Evolutionary conservation across 2,329 filamentous ascomycete species (phyloP), one percentile per base, ranked within the genome.

Genomic region (Xylariaceae sp.): DNA sequence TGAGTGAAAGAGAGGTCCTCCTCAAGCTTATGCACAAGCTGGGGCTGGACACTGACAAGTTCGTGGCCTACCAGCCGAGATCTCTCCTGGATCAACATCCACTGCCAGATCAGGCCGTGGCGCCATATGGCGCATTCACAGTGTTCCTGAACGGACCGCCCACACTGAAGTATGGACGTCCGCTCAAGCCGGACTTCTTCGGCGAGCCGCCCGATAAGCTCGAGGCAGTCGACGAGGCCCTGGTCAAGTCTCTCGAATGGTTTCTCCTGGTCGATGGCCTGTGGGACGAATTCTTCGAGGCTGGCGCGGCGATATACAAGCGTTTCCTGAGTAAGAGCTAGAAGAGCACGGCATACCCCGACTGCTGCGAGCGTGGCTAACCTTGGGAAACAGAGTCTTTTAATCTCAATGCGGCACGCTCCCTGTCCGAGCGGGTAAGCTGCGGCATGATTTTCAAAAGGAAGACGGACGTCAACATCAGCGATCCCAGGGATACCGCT

Each of bases 231-330:
- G 82, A 90, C 46, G 77, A 83, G 51, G 62, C 73, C 23, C 71
- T 95, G 36, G 87, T 96, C 31, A 76, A 83, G 40, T 81, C 85
- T 26, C 66, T 96, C 43, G 85, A 94, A 56, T 97, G 90, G 89
- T 81, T 90, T 59, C 67, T 86, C 41, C 73, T 86, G 40, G 74
- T 90, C 7, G 77, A 84, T 34, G 82, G 76, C 9, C 73, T 85
- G 38, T 89, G 83, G 81, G 68, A 73, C 12, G 71, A 82, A 41
- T 80, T 86, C 15, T 86, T 90, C 52, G 64, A 68, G 13, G 71
- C 79, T 40, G 80, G 87, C 29, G 76, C 77, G 19, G 73, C 79
- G 51, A 74, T 89, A n/a, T 87, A 95, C 65, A 85, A 85, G 55
- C 81, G 82, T 44, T 88, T 96, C 55, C 72, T 94, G 32, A 74